Evolutionary conservation across 768 basidiomycete species (phyloP).

Genomic region (Panaeolus papilionaceus): DNA sequence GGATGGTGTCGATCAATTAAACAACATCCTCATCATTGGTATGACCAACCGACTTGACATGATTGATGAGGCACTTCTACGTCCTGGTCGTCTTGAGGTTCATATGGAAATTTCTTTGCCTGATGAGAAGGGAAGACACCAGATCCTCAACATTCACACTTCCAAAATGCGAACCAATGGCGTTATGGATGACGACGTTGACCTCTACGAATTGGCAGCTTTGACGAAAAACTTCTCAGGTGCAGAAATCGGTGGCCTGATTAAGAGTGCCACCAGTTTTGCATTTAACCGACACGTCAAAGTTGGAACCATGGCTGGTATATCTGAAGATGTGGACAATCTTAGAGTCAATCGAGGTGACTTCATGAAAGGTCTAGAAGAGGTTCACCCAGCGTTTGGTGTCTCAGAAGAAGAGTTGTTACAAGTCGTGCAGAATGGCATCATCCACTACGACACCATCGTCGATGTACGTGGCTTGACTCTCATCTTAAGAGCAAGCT

Average conservation of each 20-base stretch:
- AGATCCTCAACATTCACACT: slow-evolving; percentile 97
- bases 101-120: slow-evolving; percentile 99
- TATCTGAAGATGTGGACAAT: slow-evolving; percentile 95
- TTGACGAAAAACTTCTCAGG: slow-evolving; percentile 97
- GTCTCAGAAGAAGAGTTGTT: slow-evolving; percentile 96
- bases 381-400: slow-evolving; percentile 97
- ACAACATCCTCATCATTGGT: slow-evolving; percentile 99
- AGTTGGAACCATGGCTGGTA: slow-evolving; percentile 96
- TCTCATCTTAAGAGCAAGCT: slow-evolving; percentile 8
- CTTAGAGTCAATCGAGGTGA: slow-evolving; percentile 86
- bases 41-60: slow-evolving; percentile 99
- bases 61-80: slow-evolving; percentile 98
- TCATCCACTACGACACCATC: slow-evolving; percentile 81
- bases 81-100: slow-evolving; percentile 97
- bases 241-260: slow-evolving; percentile 93
- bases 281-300: slow-evolving; percentile 98
- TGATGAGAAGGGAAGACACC: slow-evolving; percentile 88
- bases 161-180: slow-evolving; percentile 91
- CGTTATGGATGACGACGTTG: slow-evolving; percentile 88
- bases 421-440: slow-evolving; percentile 94
- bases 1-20: slow-evolving; percentile 98
- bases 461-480: slow-evolving; percentile 70
- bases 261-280: slow-evolving; percentile 98
- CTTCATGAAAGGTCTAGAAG: slow-evolving; percentile 90
- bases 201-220: slow-evolving; percentile 80